Base-by-base conservation (phyloP, 2,329 filamentous ascomycete genomes). In the Trichoderma hamatum region DNA sequence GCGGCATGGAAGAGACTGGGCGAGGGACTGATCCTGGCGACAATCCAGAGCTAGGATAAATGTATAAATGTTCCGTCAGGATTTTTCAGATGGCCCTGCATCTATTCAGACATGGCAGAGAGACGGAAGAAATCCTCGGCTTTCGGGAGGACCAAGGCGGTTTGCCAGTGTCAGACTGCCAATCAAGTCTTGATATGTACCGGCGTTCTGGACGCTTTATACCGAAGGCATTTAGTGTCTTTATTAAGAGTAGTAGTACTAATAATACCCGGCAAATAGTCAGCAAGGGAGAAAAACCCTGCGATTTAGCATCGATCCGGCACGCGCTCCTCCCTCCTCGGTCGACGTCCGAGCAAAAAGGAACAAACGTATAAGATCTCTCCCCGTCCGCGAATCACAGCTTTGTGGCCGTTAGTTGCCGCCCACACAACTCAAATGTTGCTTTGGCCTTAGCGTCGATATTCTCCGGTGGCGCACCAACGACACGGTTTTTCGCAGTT, bases 261-360 rank as follows among this genome's bases (percentile, higher is more conserved):
- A 34, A 24, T 43, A 55, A 21, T 16, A 36, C 5, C 36, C 66
- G 64, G 64, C 19, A 54, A 59, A 67, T 39, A 59, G 56, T 34
- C 64, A 67, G 39, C 34, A 43, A 56, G 49, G 66, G 49, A 49
- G 28, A 30, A 46, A 51, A 51, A 28, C 64, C 54, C 30, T 58
- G 64, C 52, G n/a, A 28, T 67, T 24, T 67, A 67, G 64, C 21
- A 67, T 58, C 64, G 24, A 32, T 52, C 67, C 55, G 54, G 63
- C 55, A 52, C 56, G 34, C 63, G 55, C 65, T 43, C 56, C 43
- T 61, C 43, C 68, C 63, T 43, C 49, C 68, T 70, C 68, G 68
- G 68, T 70, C 68, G 68, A 67, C 56, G 68, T 68, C 68, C 68
- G 68, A 70, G 49, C 34, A 56, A 68, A 54, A 36, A 30, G 46